A percentile compares a stretch with the other conserved stretches of the same genome.
Conservation (phyloP, 2,329 filamentous ascomycete species). For the Rutstroemia sp. region DNA sequence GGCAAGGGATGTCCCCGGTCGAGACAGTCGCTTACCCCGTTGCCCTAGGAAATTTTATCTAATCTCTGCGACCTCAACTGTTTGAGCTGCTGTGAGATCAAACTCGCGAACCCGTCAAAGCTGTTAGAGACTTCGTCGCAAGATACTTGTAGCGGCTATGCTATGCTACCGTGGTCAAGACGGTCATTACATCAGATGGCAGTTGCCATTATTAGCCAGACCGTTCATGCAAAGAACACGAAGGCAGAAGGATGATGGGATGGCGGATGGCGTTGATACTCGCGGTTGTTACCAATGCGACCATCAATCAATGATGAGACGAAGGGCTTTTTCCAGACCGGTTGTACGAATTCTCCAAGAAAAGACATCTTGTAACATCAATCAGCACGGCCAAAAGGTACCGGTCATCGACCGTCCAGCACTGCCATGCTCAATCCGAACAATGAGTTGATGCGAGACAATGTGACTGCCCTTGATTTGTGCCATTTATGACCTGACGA, state of each 20-base stretch:
- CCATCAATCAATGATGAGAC: neutral
- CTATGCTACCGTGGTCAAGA: too few relatives aligned
- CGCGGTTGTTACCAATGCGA: neutral
- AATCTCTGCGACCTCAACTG: neutral
- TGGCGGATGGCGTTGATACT: neutral
- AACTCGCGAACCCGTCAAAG: neutral
- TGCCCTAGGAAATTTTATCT: neutral
- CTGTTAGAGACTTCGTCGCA: neutral
- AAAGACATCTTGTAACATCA: neutral
- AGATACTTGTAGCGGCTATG: neutral
- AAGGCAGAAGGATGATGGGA: neutral
- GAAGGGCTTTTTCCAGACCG: neutral
- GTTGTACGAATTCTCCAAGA: neutral
- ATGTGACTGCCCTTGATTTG: too few relatives aligned
- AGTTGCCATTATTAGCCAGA: too few relatives aligned
- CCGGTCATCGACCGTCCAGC: too few relatives aligned
- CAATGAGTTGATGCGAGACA: too few relatives aligned
- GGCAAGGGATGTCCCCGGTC: too few relatives aligned
- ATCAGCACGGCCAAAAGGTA: too few relatives aligned
- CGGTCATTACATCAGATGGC: too few relatives aligned
- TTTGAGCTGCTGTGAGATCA: neutral
- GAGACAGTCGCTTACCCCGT: neutral
- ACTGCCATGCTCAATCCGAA: too few relatives aligned
- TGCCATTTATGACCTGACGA: too few relatives aligned
- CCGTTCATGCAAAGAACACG: too few relatives aligned